phyloP scores from a whole-genome alignment of 2,329 filamentous ascomycete genomes.

The Beauveria asiatica region DNA sequence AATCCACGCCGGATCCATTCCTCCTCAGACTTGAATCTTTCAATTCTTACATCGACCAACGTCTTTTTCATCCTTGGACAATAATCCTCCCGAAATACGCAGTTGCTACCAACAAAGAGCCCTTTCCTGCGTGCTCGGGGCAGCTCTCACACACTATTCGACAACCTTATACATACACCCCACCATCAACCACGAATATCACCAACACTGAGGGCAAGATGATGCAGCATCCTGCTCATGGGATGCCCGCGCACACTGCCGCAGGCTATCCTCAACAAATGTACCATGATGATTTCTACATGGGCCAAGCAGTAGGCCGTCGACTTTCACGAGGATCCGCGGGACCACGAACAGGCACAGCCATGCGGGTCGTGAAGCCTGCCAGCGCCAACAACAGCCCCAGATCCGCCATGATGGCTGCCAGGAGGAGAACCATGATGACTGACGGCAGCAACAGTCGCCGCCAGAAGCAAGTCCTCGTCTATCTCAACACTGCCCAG shows the following conservation, averaged over 20 bases:
- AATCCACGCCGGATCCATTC: conserved; percentile 5
- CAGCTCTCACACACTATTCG: background rate
- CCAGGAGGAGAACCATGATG: conserved; percentile 49
- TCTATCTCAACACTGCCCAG: conserved; percentile 27
- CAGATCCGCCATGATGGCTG: conserved; percentile 39
- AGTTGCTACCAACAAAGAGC: background rate
- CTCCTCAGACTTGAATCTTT: background rate
- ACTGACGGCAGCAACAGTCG: conserved; percentile 38
- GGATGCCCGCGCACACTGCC: conserved; percentile 7
- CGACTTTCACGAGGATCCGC: conserved; percentile 41
- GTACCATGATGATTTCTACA: conserved; percentile 41
- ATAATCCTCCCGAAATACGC: background rate
- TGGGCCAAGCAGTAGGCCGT: conserved; percentile 41
- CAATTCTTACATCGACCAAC: background rate
- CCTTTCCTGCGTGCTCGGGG: background rate
- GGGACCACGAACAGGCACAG: conserved; percentile 38
- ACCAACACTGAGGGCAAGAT: conserved; percentile 3
- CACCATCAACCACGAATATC: conserved; percentile 2
- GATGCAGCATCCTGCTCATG: conserved; percentile 12
- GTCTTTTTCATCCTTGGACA: background rate
- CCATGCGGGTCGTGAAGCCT: conserved; percentile 56
- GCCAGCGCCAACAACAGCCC: conserved; percentile 63
- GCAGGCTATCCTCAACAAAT: conserved; percentile 21
- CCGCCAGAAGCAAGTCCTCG: conserved; percentile 38
- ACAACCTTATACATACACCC: background rate